Percentiles rank a stretch among this genome's conserved stretches.
phyloP scores from a whole-genome alignment of 2,329 filamentous ascomycete genomes.

The Fusarium papillatum region DNA sequence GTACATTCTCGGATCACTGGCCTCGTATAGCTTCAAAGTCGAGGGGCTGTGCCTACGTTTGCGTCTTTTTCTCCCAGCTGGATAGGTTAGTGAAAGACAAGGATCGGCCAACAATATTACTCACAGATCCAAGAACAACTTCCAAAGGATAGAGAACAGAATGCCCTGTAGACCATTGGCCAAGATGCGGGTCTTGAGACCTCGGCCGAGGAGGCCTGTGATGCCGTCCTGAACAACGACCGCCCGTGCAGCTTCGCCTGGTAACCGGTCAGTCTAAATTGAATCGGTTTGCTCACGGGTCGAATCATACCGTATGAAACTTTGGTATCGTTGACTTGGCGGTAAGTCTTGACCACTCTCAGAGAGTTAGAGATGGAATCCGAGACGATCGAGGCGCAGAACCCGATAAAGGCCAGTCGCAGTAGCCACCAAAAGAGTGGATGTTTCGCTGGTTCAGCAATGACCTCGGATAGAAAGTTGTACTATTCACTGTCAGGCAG shows the following conservation, averaged over 20 bases:
- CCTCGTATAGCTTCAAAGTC: background rate
- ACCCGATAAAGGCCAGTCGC: constrained; percentile 53
- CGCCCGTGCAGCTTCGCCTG: constrained; percentile 57
- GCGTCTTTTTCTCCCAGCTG: background rate
- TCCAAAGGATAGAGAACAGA: constrained; percentile 63
- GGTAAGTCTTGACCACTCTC: constrained; percentile 62
- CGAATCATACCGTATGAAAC: constrained; percentile 57
- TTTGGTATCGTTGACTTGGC: constrained; percentile 62
- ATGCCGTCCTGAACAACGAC: constrained; percentile 58
- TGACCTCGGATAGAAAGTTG: constrained; percentile 55
- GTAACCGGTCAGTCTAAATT: background rate
- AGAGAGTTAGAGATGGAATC: constrained; percentile 62
- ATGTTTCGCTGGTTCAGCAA: constrained; percentile 56
- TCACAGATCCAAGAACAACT: constrained; percentile 62
- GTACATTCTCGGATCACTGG: background rate
- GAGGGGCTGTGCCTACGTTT: background rate
- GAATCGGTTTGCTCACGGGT: background rate
- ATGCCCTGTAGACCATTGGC: constrained; percentile 62
- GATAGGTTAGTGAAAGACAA: background rate
- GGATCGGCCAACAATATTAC: constrained; percentile 29
- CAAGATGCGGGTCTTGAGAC: constrained; percentile 61
- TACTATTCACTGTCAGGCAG: constrained; percentile 48
- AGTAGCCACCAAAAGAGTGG: constrained; percentile 57
- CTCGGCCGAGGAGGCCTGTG: constrained; percentile 58
- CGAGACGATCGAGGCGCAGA: constrained; percentile 59